Evolutionary conservation across 2,329 filamentous ascomycete genomes (phyloP).

Genomic region (Tothia fuscella): DNA sequence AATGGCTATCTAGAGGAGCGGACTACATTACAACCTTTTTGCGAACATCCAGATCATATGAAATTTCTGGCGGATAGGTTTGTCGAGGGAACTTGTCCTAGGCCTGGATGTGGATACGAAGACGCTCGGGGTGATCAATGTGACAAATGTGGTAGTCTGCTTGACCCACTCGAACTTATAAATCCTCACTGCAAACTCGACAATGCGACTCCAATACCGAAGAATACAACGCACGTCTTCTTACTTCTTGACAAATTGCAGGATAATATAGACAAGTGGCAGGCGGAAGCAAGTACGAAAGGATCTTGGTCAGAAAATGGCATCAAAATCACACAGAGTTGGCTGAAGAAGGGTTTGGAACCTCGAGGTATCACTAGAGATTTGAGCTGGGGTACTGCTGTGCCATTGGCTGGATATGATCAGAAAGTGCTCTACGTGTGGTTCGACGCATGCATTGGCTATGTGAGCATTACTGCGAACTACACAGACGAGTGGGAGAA

Average conservation of each 20-base stretch:
- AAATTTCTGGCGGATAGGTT: slow-evolving; percentile 75
- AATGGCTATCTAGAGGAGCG: slow-evolving; percentile 83
- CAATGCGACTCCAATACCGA: slow-evolving; percentile 63
- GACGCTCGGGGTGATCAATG: slow-evolving; percentile 43
- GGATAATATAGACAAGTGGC: slow-evolving; percentile 65
- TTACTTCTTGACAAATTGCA: slow-evolving; percentile 78
- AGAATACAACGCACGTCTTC: slow-evolving; percentile 83
- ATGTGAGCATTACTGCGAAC: slow-evolving; percentile 85
- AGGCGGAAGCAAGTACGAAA: slow-evolving; percentile 57
- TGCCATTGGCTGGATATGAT: slow-evolving; percentile 49
- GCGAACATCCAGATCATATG: slow-evolving; percentile 40
- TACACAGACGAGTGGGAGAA: slow-evolving; percentile 85
- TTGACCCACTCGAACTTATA: slow-evolving; percentile 48
- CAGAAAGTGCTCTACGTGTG: slow-evolving; percentile 83
- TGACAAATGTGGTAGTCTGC: slow-evolving; percentile 37
- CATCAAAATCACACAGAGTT: slow-evolving; percentile 63
- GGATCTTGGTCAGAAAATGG: slow-evolving; percentile 69
- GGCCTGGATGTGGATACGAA: slow-evolving; percentile 49
- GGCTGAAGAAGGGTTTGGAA: slow-evolving; percentile 74
- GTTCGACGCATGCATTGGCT: slow-evolving; percentile 90
- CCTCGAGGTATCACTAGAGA: slow-evolving; percentile 84
- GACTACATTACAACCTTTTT: slow-evolving; percentile 81
- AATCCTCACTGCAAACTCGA: slow-evolving; percentile 90
- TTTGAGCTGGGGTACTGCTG: slow-evolving; percentile 72
- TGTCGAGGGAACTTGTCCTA: slow-evolving; percentile 67